Percentiles rank a stretch among this genome's conserved stretches.
These are phyloP conservation scores for Pythium angustatum DNA, from an alignment of 352 stramenopile genomes.

Conservation along the genomic window DNA sequence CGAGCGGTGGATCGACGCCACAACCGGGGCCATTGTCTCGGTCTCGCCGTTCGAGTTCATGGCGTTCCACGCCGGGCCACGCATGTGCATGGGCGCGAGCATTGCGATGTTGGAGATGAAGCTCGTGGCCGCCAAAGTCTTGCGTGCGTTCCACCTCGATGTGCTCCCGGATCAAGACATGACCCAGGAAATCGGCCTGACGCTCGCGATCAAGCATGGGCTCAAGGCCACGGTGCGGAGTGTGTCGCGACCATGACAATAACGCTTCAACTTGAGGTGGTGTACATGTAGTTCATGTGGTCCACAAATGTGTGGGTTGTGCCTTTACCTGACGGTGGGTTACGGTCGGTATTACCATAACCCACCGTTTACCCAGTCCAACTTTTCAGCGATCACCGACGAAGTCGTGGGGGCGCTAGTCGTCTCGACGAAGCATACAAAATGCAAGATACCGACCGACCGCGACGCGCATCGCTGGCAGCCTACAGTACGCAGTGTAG, in stretches of 20 bases:
- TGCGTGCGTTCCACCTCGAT: constrained; percentile 52
- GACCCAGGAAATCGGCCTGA: constrained; percentile 50
- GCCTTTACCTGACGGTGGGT: background rate
- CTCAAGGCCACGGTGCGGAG: constrained; percentile 13
- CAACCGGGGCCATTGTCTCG: constrained; percentile 38
- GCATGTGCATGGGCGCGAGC: constrained; percentile 62
- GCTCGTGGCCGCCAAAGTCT: constrained; percentile 45
- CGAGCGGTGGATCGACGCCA: constrained; percentile 55
- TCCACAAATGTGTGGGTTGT: constrained; percentile 11
- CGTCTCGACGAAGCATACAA: constrained; percentile 3
- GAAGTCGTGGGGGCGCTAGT: constrained; percentile 12
- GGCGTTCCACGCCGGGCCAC: constrained; percentile 65
- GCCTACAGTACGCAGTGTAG: too few species aligned
- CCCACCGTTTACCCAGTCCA: background rate
- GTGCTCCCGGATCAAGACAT: constrained; percentile 38
- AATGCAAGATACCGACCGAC: constrained; percentile 18
- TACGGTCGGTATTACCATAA: too few species aligned
- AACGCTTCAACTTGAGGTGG: constrained; percentile 13
- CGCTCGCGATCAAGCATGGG: constrained; percentile 48
- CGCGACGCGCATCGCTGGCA: too few species aligned
- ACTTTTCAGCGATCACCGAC: constrained; percentile 23
- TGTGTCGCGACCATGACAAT: too few species aligned
- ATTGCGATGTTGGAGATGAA: constrained; percentile 81
- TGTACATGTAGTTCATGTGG: constrained; percentile 4
- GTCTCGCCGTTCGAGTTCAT: constrained; percentile 63